phyloP scores from a whole-genome alignment of 805 yeast species.

The Isabelozyma gotoi region DNA sequence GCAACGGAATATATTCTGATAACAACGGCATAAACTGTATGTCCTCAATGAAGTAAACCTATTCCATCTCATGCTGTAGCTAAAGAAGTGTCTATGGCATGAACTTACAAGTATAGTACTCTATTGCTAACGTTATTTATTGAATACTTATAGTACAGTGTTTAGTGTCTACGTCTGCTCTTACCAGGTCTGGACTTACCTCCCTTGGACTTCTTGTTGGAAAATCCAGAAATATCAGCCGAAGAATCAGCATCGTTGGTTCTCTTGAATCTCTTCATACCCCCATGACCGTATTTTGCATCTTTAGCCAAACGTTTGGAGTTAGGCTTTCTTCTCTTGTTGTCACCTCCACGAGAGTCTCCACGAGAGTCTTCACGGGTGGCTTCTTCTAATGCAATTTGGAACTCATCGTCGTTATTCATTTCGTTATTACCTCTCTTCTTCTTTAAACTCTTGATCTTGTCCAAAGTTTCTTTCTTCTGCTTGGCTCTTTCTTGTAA shows the following conservation, averaged over 20 bases:
- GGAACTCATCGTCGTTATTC: conserved; percentile 68
- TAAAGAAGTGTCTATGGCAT: too few species aligned
- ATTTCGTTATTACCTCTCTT: conserved; percentile 81
- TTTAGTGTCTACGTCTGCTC: conserved; percentile 30
- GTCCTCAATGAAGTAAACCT: too few species aligned
- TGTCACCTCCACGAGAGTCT: conserved; percentile 33
- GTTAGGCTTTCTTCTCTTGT: conserved; percentile 58
- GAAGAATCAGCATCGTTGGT: conserved; percentile 72
- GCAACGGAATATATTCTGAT: too few species aligned
- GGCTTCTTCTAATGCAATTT: conserved; percentile 90
- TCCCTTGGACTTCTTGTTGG: conserved; percentile 49
- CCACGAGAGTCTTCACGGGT: conserved; percentile 49
- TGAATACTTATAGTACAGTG: too few species aligned
- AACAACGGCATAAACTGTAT: too few species aligned
- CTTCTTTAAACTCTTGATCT: conserved; percentile 85
- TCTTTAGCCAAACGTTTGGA: conserved; percentile 70
- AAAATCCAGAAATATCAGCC: conserved; percentile 63
- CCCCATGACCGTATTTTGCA: conserved; percentile 74
- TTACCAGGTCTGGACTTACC: conserved; percentile 43
- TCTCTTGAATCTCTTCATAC: conserved; percentile 71
- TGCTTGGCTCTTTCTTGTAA: conserved; percentile 91
- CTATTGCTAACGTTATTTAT: too few species aligned
- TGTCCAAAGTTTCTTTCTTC: conserved; percentile 85
- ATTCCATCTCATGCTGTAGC: too few species aligned
- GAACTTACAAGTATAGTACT: too few species aligned